Evolutionary conservation across 495 filamentous ascomycete species (phyloP), one percentile per base, ranked within the genome.

Genomic region (Daldinia decipiens): DNA sequence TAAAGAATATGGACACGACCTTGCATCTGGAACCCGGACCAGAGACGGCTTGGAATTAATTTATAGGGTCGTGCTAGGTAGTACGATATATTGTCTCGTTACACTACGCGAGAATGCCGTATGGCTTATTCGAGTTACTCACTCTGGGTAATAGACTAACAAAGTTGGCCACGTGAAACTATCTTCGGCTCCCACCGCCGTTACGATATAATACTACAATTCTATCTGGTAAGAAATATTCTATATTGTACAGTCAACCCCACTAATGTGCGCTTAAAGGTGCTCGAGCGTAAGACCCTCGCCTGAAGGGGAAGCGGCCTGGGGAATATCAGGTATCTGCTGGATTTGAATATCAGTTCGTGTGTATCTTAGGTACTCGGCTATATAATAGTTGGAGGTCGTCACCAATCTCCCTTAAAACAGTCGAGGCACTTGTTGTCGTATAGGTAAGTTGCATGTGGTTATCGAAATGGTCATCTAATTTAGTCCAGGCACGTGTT

Each of bases 131-230:
- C 5, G 6, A 45, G 17, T 3, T 3, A n/a, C 12, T 45, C 7
- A 2, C n/a, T 8, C n/a, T 21, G 2, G 7, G 21, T 12, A 4
- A 39, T 39, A n/a, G 2, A 15, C 2, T 40, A 17, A 17, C 39
- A 40, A 40, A 17, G 39, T 17, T 17, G n/a, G 15, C 11, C 43
- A 47, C 24, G 9, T 11, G 17, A 12, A 21, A 24, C 8, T 11
- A 21, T 47, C 21, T 47, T 21, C 43, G 43, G 43, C 43, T 47
- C 43, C 43, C 43, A 24, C 43, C 43, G 43, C 43, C 43, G 43
- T 24, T 0, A 19, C 43, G 19, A 5, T 13, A 13, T 36, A 36
- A 12, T 47, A 12, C 8, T 21, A 9, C 5, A 21, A 4, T 47
- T 21, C 7, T 19, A 0, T 19, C 17, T 5, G 0, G 4, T 3